A percentile compares a stretch with the other conserved stretches of the same genome.
Conservation (phyloP, 352 stramenopile genomes). For the Phytophthora aleatoria region DNA sequence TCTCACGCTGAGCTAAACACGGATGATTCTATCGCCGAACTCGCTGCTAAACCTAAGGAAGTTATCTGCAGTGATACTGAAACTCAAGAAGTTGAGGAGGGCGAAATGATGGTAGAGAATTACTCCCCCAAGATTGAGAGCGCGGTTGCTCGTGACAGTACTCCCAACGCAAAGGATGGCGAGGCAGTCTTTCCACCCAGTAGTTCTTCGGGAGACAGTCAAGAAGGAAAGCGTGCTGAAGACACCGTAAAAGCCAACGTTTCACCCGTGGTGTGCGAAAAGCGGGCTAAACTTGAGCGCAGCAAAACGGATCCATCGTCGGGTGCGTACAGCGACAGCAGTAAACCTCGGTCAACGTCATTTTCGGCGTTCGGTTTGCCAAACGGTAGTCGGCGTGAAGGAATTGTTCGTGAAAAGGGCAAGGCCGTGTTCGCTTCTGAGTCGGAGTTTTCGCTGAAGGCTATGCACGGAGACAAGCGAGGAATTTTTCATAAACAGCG, state of each 20-base stretch:
- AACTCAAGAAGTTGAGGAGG: slow-evolving; percentile 31
- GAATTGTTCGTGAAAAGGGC: slow-evolving; percentile 5
- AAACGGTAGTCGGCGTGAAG: slow-evolving; percentile 12
- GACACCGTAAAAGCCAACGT: slow-evolving; percentile 1
- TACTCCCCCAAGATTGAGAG: not conserved
- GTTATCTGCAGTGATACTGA: not conserved
- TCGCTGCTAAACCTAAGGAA: slow-evolving; percentile 6
- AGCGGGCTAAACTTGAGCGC: slow-evolving; percentile 27
- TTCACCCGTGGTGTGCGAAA: slow-evolving; percentile 16
- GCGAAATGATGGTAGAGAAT: slow-evolving; percentile 32
- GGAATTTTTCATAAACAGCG: slow-evolving; percentile 25
- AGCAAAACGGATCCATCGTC: slow-evolving; percentile 25
- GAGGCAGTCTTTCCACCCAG: not conserved
- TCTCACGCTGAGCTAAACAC: not conserved
- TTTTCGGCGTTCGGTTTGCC: slow-evolving; percentile 36
- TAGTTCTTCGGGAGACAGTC: not conserved
- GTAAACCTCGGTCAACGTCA: slow-evolving; percentile 44
- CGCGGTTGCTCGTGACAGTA: not conserved
- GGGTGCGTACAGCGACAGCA: slow-evolving; percentile 12
- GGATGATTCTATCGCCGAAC: not conserved
- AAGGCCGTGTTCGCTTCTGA: slow-evolving; percentile 12
- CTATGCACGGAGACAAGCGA: slow-evolving; percentile 23
- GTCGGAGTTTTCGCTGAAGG: slow-evolving; percentile 5
- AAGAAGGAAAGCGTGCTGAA: slow-evolving; percentile 8
- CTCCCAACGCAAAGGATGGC: not conserved